Conservation (phyloP, 1,284 basidiomycete species). For the Leccinum fallax region DNA sequence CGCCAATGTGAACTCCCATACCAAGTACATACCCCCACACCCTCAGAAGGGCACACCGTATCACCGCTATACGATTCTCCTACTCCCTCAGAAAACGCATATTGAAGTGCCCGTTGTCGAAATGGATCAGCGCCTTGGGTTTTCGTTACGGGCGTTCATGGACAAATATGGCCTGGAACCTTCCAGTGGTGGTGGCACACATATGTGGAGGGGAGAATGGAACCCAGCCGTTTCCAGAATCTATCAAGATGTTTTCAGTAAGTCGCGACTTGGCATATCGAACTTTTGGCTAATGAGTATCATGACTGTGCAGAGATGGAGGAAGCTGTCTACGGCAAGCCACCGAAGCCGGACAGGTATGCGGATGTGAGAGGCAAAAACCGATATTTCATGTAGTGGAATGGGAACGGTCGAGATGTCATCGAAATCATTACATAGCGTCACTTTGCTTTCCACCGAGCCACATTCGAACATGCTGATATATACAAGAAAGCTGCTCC, state of each 20-base stretch:
- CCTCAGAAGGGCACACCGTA: slow-evolving; percentile 84
- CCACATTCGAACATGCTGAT: not conserved
- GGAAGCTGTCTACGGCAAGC: slow-evolving; percentile 69
- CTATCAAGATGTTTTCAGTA: slow-evolving; percentile 69
- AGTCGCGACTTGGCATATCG: slow-evolving; percentile 36
- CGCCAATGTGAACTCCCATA: slow-evolving; percentile 50
- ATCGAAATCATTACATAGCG: not conserved
- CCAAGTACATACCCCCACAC: slow-evolving; percentile 83
- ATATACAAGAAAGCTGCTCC: not conserved
- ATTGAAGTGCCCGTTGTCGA: slow-evolving; percentile 43
- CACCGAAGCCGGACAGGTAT: slow-evolving; percentile 62
- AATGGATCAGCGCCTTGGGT: slow-evolving; percentile 51
- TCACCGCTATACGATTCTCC: slow-evolving; percentile 81
- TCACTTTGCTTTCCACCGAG: not conserved
- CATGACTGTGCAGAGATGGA: slow-evolving; percentile 45
- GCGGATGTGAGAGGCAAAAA: slow-evolving; percentile 54
- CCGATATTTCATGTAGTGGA: slow-evolving; percentile 47
- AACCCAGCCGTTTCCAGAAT: slow-evolving; percentile 65
- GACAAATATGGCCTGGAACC: slow-evolving; percentile 55
- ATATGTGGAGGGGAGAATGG: slow-evolving; percentile 88
- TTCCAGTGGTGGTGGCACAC: slow-evolving; percentile 65
- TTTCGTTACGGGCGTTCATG: slow-evolving; percentile 69
- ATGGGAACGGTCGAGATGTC: not conserved
- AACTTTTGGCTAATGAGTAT: slow-evolving; percentile 5
- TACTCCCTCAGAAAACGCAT: slow-evolving; percentile 68